Evolutionary conservation across 495 filamentous ascomycete species (phyloP), one percentile per base, ranked within the genome.

Genomic region (Hypoxylon lienhwacheense): DNA sequence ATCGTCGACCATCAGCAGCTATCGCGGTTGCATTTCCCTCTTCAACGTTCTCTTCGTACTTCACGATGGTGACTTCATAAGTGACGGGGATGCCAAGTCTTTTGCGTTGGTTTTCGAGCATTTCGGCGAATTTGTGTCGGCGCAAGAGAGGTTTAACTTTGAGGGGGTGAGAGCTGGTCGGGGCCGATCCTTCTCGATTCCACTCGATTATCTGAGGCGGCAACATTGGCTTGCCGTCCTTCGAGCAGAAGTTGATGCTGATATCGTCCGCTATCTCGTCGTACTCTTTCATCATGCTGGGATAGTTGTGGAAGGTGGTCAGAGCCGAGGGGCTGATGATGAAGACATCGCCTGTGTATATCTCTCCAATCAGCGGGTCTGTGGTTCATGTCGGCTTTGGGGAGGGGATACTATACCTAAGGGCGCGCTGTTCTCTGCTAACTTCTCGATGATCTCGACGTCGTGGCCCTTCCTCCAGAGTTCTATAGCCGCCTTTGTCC

Each of bases 401-500:
- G 5, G 11, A 8, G 12, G 15, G 19, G 12, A 40, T 0, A 10
- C 15, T 12, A 25, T 55, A 55, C 51, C 58, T 7, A 56, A 22
- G 2, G 29, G 14, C 22, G 46, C 33, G 51, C n/a, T n/a, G n/a
- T 73, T 52, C 24, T 69, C 66, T 2, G 66, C 61, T 32, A 60
- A 53, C 43, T 73, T 70, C 59, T 83, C 81, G 28, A 81, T 63
- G 10, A 82, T 53, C 31, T 68, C 53, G 24, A 84, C 83, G 22
- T 65, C 68, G 55, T 84, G 80, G 10, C 82, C 83, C 61, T 86
- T 82, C 19, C 80, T 74, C 49, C 74, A 66, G 52, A 78, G 81
- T 66, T 86, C 83, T 35, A 84, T 76, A 24, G 77, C 79, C 4
- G 80, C 75, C 0, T 77, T 77, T 15, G 84, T 67, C 8, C 81